phyloP scores from a whole-genome alignment of 148 eudicot species.

The Dysphania ambrosioides region DNA sequence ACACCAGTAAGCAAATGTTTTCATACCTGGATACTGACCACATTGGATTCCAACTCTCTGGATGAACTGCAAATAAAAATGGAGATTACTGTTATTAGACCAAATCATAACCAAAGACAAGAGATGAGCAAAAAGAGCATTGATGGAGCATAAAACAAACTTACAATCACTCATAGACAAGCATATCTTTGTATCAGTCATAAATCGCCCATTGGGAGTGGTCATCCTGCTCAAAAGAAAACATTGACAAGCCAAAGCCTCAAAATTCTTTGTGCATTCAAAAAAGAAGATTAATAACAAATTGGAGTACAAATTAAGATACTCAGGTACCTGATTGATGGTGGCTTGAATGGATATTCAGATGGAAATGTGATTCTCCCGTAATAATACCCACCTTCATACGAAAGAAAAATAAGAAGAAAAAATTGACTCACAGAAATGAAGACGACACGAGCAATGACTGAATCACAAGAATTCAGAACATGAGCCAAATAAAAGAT shows the following conservation, averaged over 20 bases:
- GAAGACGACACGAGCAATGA: constrained; percentile 13
- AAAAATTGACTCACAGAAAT: not conserved
- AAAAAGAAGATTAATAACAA: constrained; percentile 1
- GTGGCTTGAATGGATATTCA: constrained; percentile 97
- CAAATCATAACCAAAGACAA: not conserved
- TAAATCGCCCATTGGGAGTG: constrained; percentile 90
- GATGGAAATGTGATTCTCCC: constrained; percentile 94
- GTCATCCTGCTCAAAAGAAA: constrained; percentile 62
- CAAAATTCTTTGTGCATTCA: not conserved
- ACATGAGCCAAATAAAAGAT: not conserved
- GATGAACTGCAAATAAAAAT: constrained; percentile 67
- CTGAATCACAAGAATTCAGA: not conserved
- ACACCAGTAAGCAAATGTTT: constrained; percentile 1
- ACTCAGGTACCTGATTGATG: constrained; percentile 70
- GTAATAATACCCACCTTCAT: constrained; percentile 84
- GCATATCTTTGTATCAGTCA: constrained; percentile 89
- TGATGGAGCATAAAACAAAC: constrained; percentile 23
- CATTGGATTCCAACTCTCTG: constrained; percentile 99
- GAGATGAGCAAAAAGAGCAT: not conserved
- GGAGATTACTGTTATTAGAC: not conserved
- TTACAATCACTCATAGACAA: constrained; percentile 96
- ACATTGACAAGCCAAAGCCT: constrained; percentile 4
- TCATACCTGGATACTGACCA: constrained; percentile 97
- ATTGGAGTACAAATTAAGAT: not conserved
- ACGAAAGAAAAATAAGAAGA: not conserved